Evolutionary conservation across 768 basidiomycete species (phyloP), one percentile per base, ranked within the genome.

Genomic region (Filobasidium wieringae): DNA sequence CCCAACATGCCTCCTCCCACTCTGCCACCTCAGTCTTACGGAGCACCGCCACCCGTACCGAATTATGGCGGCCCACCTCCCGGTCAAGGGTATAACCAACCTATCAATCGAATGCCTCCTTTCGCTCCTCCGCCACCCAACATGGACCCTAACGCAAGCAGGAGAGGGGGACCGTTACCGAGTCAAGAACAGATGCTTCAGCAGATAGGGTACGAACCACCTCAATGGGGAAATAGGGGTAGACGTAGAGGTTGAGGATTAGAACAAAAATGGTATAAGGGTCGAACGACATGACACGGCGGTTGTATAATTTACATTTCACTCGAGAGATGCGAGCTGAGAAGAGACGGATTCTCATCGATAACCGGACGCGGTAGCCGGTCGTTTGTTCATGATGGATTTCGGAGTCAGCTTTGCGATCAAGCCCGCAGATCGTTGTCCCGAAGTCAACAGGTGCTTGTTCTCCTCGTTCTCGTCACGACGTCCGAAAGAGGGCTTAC

Each of bases 111-210:
- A n/a, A n/a, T n/a, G n/a, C n/a, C n/a, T n/a, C n/a, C n/a, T n/a
- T 54, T 54, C 31, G 40, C 31, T 24, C 49, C 34, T 22, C 6
- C 47, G 24, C 27, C 12, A 7, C 9, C 31, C 29, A 22, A 33
- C 40, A 19, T 31, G 11, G 29, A 51, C 9, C 66, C 55, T 37
- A 41, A 31, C 11, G 57, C 34, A 2, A 24, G 36, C 17, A 60
- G 70, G 30, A 51, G 62, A 8, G 62, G 63, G 47, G 76, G 76
- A 11, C 73, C 78, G 55, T 64, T 79, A 52, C 78, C 78, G 6
- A 73, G 76, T 40, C 82, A 82, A 63, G 79, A 81, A 36, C 81
- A 84, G 31, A 75, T 79, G 70, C 79, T 71, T 37, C 58, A 60
- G 30, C 62, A 65, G 71, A 65, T 63, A n/a, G 65, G 59, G 24